Conservation (phyloP, 768 basidiomycete species). For the Agaricus sinodeliciosus region DNA sequence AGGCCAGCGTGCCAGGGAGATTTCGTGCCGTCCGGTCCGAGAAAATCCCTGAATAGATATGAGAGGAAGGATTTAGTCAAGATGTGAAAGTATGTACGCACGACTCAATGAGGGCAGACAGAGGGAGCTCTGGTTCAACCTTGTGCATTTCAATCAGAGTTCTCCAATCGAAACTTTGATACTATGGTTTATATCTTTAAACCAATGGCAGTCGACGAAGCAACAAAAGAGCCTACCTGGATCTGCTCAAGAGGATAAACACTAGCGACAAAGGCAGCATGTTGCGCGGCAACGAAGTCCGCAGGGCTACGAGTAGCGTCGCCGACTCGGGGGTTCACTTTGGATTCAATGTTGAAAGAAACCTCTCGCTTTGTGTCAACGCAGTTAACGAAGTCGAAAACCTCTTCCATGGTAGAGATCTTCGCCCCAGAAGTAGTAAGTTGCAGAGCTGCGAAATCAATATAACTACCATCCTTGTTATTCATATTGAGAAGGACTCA, state of each 20-base stretch:
- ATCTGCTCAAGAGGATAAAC: slow-evolving; percentile 54
- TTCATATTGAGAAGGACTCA: slow-evolving; percentile 25
- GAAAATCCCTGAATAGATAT: slow-evolving; percentile 25
- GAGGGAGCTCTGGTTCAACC: slow-evolving; percentile 48
- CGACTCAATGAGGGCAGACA: slow-evolving; percentile 63
- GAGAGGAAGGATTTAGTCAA: background rate
- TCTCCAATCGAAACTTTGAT: slow-evolving; percentile 81
- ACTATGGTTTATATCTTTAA: slow-evolving; percentile 31
- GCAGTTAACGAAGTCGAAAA: slow-evolving; percentile 73
- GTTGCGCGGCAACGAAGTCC: slow-evolving; percentile 58
- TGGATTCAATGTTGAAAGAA: slow-evolving; percentile 76
- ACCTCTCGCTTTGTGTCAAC: slow-evolving; percentile 59
- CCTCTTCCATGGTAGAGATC: slow-evolving; percentile 66
- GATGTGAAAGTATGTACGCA: slow-evolving; percentile 23
- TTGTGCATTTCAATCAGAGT: slow-evolving; percentile 69
- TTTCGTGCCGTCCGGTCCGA: slow-evolving; percentile 30
- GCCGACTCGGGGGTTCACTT: slow-evolving; percentile 51
- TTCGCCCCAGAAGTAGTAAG: slow-evolving; percentile 60
- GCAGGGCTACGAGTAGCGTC: slow-evolving; percentile 46
- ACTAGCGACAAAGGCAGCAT: slow-evolving; percentile 49
- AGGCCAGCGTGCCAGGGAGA: slow-evolving; percentile 70
- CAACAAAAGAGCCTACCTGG: slow-evolving; percentile 38
- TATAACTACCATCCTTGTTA: background rate
- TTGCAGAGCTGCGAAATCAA: slow-evolving; percentile 44
- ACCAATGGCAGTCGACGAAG: background rate